Base-by-base conservation (phyloP, 2,329 filamentous ascomycete species). In the Thermoascus crustaceus region DNA sequence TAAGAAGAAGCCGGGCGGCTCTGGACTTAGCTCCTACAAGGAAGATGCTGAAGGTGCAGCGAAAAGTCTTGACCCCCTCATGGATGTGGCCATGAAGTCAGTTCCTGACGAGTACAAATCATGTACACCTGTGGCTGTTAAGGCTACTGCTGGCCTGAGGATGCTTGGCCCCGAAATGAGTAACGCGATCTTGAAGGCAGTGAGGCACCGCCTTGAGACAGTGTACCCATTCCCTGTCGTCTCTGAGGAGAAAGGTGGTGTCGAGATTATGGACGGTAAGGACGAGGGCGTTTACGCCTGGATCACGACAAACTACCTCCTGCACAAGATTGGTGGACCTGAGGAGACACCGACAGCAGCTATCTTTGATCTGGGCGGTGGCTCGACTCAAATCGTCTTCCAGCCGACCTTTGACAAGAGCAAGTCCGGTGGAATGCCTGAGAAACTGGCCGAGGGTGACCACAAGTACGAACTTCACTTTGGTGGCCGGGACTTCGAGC, bases 231-330 rank as follows among this genome's bases (percentile, higher is more conserved):
- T 98, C 75, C 87, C 91, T 0, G 85, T 98, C 26, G 83, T 98
- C 37, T 82, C 85, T 8, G 74, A 79, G 45, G 85, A 86, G 52
- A 80, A 89, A 49, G 79, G 84, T 37, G 91, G 93, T 38, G 86
- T 98, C 18, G 78, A 87, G 44, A 93, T 98, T 60, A 98, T 98
- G 91, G 88, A 94, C 52, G 91, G 91, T 43, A 87, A 85, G 33
- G 85, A 95, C 55, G 91, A 98, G 67, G 91, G 91, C 57, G 89
- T 98, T 19, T 98, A 94, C 57, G 93, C 91, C 35, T 98, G 91
- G 91, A 94, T 98, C 60, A 98, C 91, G 5, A 91, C 87, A 47
- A 98, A 98, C 72, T 98, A 98, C 64, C 81, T 98, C 25, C 78
- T 98, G 16, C 89, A 89, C 54, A 96, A 96, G 69, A 96, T 98